These are phyloP conservation scores for Trichosanthes truncata DNA, from an alignment of 306 rosid genomes.

Conservation along the genomic window DNA sequence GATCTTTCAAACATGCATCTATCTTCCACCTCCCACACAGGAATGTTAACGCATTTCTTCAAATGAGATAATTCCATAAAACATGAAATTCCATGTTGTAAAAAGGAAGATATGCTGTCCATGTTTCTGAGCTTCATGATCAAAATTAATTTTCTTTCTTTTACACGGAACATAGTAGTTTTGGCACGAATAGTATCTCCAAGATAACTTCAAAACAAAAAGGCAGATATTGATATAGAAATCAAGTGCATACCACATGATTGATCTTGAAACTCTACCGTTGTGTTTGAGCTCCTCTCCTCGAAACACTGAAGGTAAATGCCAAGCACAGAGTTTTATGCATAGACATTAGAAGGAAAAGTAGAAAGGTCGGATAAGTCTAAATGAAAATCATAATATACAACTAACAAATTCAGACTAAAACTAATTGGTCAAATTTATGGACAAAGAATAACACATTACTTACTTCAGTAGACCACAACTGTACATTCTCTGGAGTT, in stretches of 20 bases:
- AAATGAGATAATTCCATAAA: not conserved
- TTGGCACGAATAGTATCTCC: not conserved
- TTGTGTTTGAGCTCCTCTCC: constrained; percentile 46
- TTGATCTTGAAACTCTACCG: constrained; percentile 44
- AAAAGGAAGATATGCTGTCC: not conserved
- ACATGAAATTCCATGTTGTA: not conserved
- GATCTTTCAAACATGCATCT: not conserved
- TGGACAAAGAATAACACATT: not conserved
- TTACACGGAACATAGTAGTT: not conserved
- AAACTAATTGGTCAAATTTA: not conserved
- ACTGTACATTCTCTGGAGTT: constrained; percentile 41
- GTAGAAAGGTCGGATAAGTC: not conserved
- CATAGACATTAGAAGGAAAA: not conserved
- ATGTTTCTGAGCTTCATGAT: not conserved
- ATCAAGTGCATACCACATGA: constrained; percentile 34
- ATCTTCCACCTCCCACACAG: not conserved
- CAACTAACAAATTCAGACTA: not conserved
- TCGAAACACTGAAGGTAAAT: constrained; percentile 33
- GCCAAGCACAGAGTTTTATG: not conserved
- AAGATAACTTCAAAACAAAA: not conserved
- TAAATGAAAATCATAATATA: not conserved
- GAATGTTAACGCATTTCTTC: not conserved
- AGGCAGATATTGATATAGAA: not conserved
- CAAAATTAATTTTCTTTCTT: not conserved
- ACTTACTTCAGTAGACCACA: constrained; percentile 69